Conservation (phyloP, 805 yeast genomes). For the Myxozyma vanderwaltii region DNA sequence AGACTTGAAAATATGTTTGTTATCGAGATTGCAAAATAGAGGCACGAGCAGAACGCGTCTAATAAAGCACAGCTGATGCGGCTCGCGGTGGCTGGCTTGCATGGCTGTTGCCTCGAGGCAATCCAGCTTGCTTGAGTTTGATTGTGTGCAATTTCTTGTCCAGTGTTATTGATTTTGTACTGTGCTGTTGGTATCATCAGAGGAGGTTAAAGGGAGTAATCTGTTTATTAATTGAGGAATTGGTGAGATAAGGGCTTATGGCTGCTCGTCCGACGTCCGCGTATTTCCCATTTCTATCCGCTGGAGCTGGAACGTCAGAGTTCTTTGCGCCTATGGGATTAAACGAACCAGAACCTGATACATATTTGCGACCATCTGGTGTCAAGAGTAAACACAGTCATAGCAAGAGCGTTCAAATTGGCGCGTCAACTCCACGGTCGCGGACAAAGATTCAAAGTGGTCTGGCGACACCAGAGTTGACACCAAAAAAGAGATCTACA, state of each 20-base stretch:
- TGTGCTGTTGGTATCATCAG: no score
- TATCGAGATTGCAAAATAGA: no score
- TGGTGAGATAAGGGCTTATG: not conserved
- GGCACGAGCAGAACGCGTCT: no score
- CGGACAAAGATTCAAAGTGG: conserved; percentile 2
- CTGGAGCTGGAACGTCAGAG: conserved; percentile 11
- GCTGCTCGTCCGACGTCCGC: conserved; percentile 2
- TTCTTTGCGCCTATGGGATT: conserved; percentile 8
- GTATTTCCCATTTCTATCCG: conserved; percentile 7
- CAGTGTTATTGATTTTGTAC: no score
- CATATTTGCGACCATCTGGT: not conserved
- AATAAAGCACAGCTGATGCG: no score
- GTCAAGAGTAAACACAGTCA: not conserved
- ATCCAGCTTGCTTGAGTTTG: no score
- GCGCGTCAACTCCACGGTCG: not conserved
- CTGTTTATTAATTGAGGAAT: not conserved
- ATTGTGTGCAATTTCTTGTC: no score
- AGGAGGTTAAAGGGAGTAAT: no score
- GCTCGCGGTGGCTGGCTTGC: conserved; percentile 9
- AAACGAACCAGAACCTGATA: not conserved
- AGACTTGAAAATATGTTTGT: no score
- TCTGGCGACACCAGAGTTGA: conserved; percentile 4
- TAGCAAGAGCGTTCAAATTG: not conserved
- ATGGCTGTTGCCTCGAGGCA: no score
- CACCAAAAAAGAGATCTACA: not conserved